A percentile compares a stretch with the other conserved stretches of the same genome.
phyloP scores from a whole-genome alignment of 2,329 filamentous ascomycete species.

The Fusarium incarnatum region DNA sequence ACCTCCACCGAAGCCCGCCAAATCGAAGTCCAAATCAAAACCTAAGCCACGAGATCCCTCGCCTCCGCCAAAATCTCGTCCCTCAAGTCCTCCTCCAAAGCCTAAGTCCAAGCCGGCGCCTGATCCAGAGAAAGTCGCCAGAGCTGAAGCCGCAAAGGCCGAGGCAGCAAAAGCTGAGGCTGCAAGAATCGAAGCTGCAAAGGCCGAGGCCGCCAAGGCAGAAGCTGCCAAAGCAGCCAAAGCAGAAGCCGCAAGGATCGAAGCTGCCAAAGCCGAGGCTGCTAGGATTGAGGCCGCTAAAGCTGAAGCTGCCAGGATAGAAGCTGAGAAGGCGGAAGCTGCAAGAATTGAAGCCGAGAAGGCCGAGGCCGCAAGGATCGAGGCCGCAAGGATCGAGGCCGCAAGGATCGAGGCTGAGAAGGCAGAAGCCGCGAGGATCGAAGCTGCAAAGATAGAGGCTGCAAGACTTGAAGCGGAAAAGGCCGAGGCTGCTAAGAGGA shows the following conservation, averaged over 20 bases:
- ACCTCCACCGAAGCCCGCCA: conserved; percentile 43
- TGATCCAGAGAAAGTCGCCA: conserved; percentile 14
- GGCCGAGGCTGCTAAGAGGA: conserved; percentile 50
- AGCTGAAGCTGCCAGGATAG: conserved; percentile 13
- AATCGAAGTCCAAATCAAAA: conserved; percentile 24
- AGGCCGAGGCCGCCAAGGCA: background rate
- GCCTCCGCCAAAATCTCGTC: conserved; percentile 38
- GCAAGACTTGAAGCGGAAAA: background rate
- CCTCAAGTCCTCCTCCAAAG: conserved; percentile 36
- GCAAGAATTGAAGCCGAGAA: conserved; percentile 67
- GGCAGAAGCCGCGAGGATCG: background rate
- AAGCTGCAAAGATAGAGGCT: background rate
- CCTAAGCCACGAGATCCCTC: conserved; percentile 35
- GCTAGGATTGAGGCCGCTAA: background rate
- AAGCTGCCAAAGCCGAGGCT: background rate
- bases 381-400: background rate
- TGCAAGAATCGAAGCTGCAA: background rate
- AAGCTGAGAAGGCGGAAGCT: conserved; percentile 55
- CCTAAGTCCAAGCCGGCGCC: conserved; percentile 37
- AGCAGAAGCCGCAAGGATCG: background rate
- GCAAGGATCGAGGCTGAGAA: background rate
- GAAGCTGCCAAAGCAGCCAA: background rate
- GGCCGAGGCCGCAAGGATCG: background rate
- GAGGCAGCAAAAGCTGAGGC: background rate
- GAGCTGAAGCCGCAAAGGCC: background rate